Conservation (phyloP, 2,329 filamentous ascomycete genomes). For the Plenodomus lindquistii region DNA sequence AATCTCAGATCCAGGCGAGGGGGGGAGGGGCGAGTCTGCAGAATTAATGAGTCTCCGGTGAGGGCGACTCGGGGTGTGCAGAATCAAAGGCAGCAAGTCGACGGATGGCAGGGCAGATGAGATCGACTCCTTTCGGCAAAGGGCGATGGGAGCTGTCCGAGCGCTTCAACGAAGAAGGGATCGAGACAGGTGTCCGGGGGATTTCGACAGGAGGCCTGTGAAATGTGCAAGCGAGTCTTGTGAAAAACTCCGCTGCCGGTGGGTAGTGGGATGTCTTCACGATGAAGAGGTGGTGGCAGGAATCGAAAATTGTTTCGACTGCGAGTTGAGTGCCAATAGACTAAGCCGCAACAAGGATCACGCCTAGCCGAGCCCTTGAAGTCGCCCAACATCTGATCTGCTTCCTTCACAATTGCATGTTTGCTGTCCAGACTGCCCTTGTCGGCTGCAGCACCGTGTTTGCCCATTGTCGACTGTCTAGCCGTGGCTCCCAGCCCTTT, state of each 20-base stretch:
- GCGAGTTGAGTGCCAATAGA: conserved; percentile 19
- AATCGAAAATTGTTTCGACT: conserved; percentile 28
- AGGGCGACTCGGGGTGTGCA: conserved; percentile 31
- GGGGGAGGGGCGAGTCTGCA: conserved; percentile 12
- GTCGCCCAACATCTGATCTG: conserved; percentile 9
- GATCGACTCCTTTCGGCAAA: conserved; percentile 32
- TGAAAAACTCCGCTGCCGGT: conserved; percentile 37
- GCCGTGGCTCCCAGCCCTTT: too few relatives aligned
- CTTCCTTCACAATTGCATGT: neutral
- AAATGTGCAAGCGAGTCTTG: conserved; percentile 45
- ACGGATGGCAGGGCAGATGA: conserved; percentile 24
- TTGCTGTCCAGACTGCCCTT: too few relatives aligned
- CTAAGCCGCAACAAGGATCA: conserved; percentile 20
- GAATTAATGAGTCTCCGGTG: conserved; percentile 29
- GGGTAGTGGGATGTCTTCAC: conserved; percentile 36
- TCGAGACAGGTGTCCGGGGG: conserved; percentile 36
- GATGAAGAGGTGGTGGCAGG: conserved; percentile 37
- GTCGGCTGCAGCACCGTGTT: too few relatives aligned
- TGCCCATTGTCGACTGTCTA: too few relatives aligned
- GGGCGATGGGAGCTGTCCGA: conserved; percentile 41
- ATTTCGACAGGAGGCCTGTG: conserved; percentile 46
- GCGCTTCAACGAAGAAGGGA: conserved; percentile 35
- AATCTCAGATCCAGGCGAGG: conserved; percentile 39
- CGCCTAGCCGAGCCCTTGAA: conserved; percentile 14
- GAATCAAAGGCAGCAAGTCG: conserved; percentile 23